Conservation (phyloP, 1,284 basidiomycete species). For the Ceratobasidium sp. region DNA sequence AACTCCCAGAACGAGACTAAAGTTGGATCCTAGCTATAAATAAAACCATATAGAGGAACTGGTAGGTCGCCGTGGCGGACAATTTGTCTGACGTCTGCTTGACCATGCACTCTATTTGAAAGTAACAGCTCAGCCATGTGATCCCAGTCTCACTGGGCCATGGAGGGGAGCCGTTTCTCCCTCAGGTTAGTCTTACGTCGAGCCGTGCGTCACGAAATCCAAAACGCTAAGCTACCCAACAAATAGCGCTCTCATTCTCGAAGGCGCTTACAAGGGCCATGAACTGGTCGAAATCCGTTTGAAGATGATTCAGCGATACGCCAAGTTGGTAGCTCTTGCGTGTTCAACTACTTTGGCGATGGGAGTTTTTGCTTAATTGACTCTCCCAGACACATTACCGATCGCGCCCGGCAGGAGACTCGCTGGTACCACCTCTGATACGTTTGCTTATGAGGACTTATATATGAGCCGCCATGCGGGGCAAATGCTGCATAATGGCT, state of each 20-base stretch:
- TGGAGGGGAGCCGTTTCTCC: too few species aligned
- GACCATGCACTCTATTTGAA: too few species aligned
- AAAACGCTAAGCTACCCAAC: slow-evolving; percentile 30
- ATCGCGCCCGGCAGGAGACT: slow-evolving; percentile 15
- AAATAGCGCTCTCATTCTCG: slow-evolving; percentile 21
- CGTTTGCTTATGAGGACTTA: slow-evolving; percentile 27
- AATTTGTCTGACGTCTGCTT: too few species aligned
- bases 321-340: neutral
- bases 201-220: slow-evolving; percentile 21
- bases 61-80: too few species aligned
- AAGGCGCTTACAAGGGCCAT: slow-evolving; percentile 37
- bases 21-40: too few species aligned
- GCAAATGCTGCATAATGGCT: slow-evolving; percentile 13
- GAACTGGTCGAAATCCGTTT: slow-evolving; percentile 34
- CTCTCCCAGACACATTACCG: slow-evolving; percentile 48
- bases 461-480: slow-evolving; percentile 34
- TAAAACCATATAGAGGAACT: too few species aligned
- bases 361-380: slow-evolving; percentile 49
- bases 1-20: too few species aligned
- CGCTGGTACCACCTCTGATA: slow-evolving; percentile 31
- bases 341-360: slow-evolving; percentile 50
- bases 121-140: too few species aligned
- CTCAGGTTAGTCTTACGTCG: slow-evolving; percentile 16
- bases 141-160: too few species aligned
- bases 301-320: neutral